A percentile compares a stretch with the other conserved stretches of the same genome.
Conservation (phyloP, 2,329 filamentous ascomycete species). For the Epicoccum sorghinum region DNA sequence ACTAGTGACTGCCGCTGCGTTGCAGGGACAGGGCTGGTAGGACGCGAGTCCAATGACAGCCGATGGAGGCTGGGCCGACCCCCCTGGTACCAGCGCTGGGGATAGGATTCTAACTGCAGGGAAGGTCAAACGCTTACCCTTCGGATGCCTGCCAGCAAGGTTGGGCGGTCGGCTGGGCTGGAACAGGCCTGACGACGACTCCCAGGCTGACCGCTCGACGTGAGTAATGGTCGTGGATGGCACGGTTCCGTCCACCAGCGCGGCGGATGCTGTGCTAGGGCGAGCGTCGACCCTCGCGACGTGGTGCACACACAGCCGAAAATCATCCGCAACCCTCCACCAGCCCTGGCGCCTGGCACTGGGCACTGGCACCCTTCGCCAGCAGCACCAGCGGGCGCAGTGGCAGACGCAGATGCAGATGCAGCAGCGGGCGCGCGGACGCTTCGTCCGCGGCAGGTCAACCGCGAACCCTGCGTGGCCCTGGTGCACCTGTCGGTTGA, state of each 20-base stretch:
- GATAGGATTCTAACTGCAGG: conserved; percentile 35
- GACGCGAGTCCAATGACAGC: conserved; percentile 29
- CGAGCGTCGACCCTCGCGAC: conserved; percentile 6
- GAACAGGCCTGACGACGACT: conserved; percentile 31
- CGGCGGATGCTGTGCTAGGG: conserved; percentile 31
- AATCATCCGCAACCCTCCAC: conserved; percentile 25
- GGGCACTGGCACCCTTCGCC: too few relatives aligned
- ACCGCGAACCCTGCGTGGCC: conserved; percentile 12
- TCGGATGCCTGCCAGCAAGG: conserved; percentile 33
- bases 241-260: conserved; percentile 28
- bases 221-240: conserved; percentile 34
- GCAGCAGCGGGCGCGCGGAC: too few relatives aligned
- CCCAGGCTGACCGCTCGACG: conserved; percentile 27
- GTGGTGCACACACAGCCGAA: conserved; percentile 26
- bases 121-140: conserved; percentile 35
- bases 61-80: conserved; percentile 29
- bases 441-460: conserved; percentile 22
- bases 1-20: conserved; percentile 38
- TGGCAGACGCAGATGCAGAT: too few relatives aligned
- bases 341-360: too few relatives aligned
- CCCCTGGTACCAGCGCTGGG: conserved; percentile 33
- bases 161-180: conserved; percentile 34
- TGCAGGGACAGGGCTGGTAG: conserved; percentile 29
- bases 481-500: not conserved
- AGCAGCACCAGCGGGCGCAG: conserved; percentile 7